phyloP scores from a whole-genome alignment of 1,284 basidiomycete genomes.

The Flammula alnicola region DNA sequence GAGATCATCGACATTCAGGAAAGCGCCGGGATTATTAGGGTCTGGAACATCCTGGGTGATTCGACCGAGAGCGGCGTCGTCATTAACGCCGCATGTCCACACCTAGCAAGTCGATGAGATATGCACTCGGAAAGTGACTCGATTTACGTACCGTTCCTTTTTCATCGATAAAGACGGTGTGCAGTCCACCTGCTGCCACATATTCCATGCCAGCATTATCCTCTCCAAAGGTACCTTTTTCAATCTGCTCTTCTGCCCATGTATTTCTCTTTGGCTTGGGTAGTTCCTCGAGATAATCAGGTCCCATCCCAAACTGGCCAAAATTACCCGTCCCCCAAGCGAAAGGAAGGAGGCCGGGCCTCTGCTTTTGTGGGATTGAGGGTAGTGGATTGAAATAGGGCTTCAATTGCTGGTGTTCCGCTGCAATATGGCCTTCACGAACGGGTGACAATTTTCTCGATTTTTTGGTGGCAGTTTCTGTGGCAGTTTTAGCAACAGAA shows the following conservation, averaged over 20 bases:
- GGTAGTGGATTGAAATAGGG: constrained; percentile 69
- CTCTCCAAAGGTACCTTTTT: constrained; percentile 68
- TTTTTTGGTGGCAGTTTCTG: constrained; percentile 24
- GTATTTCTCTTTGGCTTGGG: constrained; percentile 70
- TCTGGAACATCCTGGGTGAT: constrained; percentile 74
- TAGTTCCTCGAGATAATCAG: constrained; percentile 70
- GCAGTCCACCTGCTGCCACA: constrained; percentile 82
- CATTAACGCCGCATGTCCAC: constrained; percentile 91
- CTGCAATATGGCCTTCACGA: constrained; percentile 29
- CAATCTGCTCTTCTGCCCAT: constrained; percentile 68
- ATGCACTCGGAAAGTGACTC: constrained; percentile 7
- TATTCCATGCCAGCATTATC: constrained; percentile 76
- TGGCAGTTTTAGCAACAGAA: constrained; percentile 21
- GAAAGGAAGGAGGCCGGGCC: constrained; percentile 72
- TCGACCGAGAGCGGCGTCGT: constrained; percentile 91
- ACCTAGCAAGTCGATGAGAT: constrained; percentile 49
- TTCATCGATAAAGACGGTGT: constrained; percentile 85
- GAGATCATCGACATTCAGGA: constrained; percentile 77
- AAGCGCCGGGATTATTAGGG: constrained; percentile 60
- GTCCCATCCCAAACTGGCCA: constrained; percentile 87
- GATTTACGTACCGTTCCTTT: constrained; percentile 72
- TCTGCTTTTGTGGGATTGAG: constrained; percentile 48
- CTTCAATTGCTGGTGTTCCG: constrained; percentile 39
- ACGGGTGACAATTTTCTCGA: constrained; percentile 39
- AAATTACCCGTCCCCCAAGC: constrained; percentile 88